Percentiles rank a stretch among this genome's conserved stretches.
Conservation (phyloP, 805 yeast genomes). For the Yueomyces sinensis region DNA sequence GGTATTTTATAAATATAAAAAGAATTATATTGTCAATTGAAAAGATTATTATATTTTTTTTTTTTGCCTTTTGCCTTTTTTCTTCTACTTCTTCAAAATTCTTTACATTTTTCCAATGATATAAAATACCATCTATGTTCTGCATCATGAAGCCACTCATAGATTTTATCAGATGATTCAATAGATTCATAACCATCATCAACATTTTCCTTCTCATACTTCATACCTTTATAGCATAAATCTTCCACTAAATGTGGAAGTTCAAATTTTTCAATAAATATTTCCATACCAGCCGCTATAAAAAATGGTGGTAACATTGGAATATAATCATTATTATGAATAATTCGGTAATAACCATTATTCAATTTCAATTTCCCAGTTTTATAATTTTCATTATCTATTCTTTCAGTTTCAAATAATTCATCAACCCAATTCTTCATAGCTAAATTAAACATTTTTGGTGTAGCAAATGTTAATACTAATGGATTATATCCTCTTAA, state of each 20-base stretch:
- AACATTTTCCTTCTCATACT: not conserved
- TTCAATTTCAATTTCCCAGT: constrained; percentile 16
- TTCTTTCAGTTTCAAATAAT: constrained; percentile 29
- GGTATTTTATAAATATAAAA: constrained; percentile 56
- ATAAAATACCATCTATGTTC: constrained; percentile 25
- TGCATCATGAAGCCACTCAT: constrained; percentile 12
- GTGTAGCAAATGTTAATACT: constrained; percentile 49
- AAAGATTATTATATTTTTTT: no score
- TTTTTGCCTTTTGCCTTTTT: no score
- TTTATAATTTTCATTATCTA: constrained; percentile 14
- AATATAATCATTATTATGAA: constrained; percentile 44
- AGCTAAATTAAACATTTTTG: constrained; percentile 45
- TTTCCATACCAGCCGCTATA: constrained; percentile 39
- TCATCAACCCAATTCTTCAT: constrained; percentile 41
- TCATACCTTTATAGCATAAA: constrained; percentile 15
- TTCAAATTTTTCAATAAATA: constrained; percentile 28
- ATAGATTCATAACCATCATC: not conserved
- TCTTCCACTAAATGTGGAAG: constrained; percentile 21
- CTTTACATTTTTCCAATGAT: constrained; percentile 19
- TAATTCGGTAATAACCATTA: constrained; percentile 39
- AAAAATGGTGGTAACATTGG: constrained; percentile 46
- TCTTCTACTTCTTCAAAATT: no score
- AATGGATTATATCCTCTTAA: constrained; percentile 40
- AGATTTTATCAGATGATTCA: not conserved
- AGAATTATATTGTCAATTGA: no score